Evolutionary conservation across 371 early-diverging fungal species (phyloP), one percentile per base, ranked within the genome.

Genomic region (Mortierella sp.): DNA sequence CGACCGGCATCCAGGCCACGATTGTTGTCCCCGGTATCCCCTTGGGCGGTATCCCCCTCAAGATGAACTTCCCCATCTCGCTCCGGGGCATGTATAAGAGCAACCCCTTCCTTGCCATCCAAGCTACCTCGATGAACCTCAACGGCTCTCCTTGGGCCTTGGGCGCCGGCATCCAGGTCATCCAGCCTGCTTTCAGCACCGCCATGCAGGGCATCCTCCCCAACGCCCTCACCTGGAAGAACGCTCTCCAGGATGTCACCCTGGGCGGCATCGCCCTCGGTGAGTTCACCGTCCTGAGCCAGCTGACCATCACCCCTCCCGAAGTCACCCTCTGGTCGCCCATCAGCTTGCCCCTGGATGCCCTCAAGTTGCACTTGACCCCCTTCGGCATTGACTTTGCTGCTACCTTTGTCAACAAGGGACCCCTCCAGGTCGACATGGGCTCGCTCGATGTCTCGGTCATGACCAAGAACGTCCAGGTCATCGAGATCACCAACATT

Each of bases 31-130:
- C 86, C 72, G 86, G 86, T 72, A 60, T 75, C 71, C 70, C 86
- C 8, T 46, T 86, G 68, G 68, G 68, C 68, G 18, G 75, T n/a
- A 49, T 85, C 16, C 86, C 86, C 43, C 75, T 86, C 82, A 86
- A 86, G 80, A 76, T 86, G 82, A 82, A 86, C 75, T 82, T 86
- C 74, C 77, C 79, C 29, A 82, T 86, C 65, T 56, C 79, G 44
- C 82, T 86, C 71, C 77, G 75, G 6, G 82, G 60, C 51, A 75
- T 54, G 63, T 73, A 86, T 70, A 65, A 81, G 71, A 63, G 77
- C 63, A 35, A 51, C 8, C 54, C 74, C 12, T 79, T 85, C 56
- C 65, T 85, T 29, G 60, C 29, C 49, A 79, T 85, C 73, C 74
- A 85, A 73, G 80, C 82, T 38, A 82, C 79, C 18, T 78, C 82